These are phyloP conservation scores for Fimicolochytrium jonesii DNA, from an alignment of 192 early-diverging fungal species.

Conservation along the genomic window DNA sequence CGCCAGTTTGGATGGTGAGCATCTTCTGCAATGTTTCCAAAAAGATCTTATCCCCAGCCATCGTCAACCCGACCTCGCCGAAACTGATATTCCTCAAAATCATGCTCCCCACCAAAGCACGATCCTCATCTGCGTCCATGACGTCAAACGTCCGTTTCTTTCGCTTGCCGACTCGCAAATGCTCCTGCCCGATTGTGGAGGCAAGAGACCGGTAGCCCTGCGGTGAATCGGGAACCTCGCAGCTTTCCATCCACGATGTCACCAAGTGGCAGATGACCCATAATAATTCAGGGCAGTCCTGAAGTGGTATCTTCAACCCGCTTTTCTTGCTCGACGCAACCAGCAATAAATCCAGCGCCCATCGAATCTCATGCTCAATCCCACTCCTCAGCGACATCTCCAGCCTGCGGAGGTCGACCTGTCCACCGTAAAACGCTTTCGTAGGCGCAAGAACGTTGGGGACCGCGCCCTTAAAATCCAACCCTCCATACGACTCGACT, in stretches of 20 bases:
- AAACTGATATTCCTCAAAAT: background rate
- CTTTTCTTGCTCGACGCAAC: background rate
- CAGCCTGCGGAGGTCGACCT: constrained; percentile 70
- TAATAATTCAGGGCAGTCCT: background rate
- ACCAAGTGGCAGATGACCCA: background rate
- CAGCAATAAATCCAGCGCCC: constrained; percentile 66
- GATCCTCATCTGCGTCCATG: no score
- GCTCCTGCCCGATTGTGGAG: no score
- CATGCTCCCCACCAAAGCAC: background rate
- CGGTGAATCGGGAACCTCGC: no score
- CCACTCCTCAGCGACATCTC: constrained; percentile 76
- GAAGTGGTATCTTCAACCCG: background rate
- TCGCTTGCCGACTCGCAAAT: no score
- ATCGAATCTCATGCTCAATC: constrained; percentile 67
- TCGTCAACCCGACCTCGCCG: background rate
- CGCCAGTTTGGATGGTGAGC: background rate
- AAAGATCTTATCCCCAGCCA: background rate
- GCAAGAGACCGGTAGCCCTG: no score
- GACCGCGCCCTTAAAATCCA: constrained; percentile 56
- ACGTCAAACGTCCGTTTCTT: background rate
- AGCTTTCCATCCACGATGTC: background rate
- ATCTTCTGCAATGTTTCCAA: background rate
- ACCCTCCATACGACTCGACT: constrained; percentile 72
- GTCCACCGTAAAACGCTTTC: constrained; percentile 35
- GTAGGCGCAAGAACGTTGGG: constrained; percentile 1